A percentile compares a stretch with the other conserved stretches of the same genome.
Conservation (phyloP, 1,284 basidiomycete genomes). For the Sporisorium exsertum region DNA sequence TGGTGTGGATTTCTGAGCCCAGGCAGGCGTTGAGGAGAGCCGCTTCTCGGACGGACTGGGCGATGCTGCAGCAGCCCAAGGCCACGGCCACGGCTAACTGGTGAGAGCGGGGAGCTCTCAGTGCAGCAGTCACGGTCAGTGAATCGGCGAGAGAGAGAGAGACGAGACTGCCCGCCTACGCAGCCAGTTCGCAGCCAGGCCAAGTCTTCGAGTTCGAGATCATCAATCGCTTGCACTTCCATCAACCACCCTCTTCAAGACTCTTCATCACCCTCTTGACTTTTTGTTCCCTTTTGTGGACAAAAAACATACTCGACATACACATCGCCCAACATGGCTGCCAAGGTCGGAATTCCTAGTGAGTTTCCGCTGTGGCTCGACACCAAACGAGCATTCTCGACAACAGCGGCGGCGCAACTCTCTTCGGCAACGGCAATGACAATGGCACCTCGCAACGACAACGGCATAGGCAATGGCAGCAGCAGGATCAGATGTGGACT, state of each 20-base stretch:
- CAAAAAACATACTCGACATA: constrained; percentile 47
- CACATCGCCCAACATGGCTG: constrained; percentile 58
- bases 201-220: constrained; percentile 43
- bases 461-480: not conserved
- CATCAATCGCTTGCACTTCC: constrained; percentile 38
- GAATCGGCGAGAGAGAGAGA: not conserved
- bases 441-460: not conserved
- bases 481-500: constrained; percentile 2
- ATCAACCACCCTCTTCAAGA: constrained; percentile 53
- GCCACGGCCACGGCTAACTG: constrained; percentile 3
- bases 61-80: not conserved
- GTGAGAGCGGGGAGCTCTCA: not conserved
- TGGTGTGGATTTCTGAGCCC: not conserved
- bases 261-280: constrained; percentile 34
- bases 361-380: constrained; percentile 43
- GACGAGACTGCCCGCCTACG: not conserved
- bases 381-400: constrained; percentile 3
- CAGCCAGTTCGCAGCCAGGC: constrained; percentile 10
- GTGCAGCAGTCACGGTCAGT: not conserved
- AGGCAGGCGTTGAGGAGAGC: not conserved
- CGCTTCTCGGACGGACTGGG: not conserved
- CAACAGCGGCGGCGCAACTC: constrained; percentile 18
- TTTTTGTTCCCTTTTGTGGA: constrained; percentile 42
- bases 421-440: constrained; percentile 16
- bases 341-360: constrained; percentile 65